A percentile compares a stretch with the other conserved stretches of the same genome.
Conservation (phyloP, 2,329 filamentous ascomycete species). For the Calonectria henricotiae region DNA sequence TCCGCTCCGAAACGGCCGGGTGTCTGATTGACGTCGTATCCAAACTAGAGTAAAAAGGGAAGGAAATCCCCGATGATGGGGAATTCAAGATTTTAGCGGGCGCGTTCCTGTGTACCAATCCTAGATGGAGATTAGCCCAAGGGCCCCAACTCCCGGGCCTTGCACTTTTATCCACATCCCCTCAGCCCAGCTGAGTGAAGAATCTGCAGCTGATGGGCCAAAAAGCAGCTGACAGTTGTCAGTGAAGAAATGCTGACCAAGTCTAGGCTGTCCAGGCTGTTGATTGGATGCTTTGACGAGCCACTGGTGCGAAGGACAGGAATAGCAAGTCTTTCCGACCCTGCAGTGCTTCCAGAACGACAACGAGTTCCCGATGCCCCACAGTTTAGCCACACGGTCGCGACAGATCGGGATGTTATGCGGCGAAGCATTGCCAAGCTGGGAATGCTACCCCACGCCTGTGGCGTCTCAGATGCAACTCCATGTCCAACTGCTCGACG, state of each 20-base stretch:
- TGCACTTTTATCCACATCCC: neutral
- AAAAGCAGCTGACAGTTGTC: conserved; percentile 9
- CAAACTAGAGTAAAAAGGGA: neutral
- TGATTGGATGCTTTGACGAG: neutral
- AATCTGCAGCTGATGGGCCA: conserved; percentile 6
- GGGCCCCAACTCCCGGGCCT: neutral
- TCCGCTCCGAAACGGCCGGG: neutral
- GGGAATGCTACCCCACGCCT: neutral
- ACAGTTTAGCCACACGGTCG: neutral
- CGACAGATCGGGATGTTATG: neutral
- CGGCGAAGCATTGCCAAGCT: conserved; percentile 9
- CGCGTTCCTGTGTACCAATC: conserved; percentile 16
- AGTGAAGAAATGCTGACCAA: neutral
- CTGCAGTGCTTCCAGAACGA: conserved; percentile 1
- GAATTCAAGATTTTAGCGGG: neutral
- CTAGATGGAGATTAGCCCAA: conserved; percentile 18
- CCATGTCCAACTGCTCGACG: neutral
- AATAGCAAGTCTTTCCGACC: conserved; percentile 15
- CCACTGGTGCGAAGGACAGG: neutral
- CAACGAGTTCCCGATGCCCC: neutral
- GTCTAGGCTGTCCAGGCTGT: too few relatives aligned
- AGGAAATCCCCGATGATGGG: conserved; percentile 5
- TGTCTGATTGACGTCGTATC: neutral
- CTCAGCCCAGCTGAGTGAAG: conserved; percentile 12
- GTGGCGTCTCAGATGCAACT: neutral